Percentiles rank a stretch among this genome's conserved stretches.
Conservation (phyloP, 1,139 yeast genomes). For the Kodamaea suecica region DNA sequence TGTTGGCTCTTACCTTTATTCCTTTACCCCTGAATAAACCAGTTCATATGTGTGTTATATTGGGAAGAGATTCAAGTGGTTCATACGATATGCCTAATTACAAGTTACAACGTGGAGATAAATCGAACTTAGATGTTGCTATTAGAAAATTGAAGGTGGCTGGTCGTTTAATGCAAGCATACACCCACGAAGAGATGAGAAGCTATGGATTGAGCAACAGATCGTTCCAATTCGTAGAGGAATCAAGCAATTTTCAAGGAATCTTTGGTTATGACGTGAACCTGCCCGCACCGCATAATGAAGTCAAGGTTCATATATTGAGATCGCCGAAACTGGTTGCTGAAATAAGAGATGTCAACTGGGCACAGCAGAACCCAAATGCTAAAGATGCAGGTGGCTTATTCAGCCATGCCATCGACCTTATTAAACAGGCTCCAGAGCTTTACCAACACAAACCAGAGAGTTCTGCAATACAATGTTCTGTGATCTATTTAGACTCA, state of each 20-base stretch:
- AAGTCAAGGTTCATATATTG: conserved; percentile 75
- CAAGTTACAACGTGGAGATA: conserved; percentile 53
- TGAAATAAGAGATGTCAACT: conserved; percentile 71
- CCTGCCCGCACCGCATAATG: conserved; percentile 49
- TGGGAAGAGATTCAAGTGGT: conserved; percentile 76
- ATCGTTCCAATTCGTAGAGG: conserved; percentile 77
- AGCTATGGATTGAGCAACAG: conserved; percentile 77
- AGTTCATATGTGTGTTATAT: conserved; percentile 69
- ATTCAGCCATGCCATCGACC: conserved; percentile 75
- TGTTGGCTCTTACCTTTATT: conserved; percentile 43
- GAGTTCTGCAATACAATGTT: conserved; percentile 65
- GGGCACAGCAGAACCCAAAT: conserved; percentile 80
- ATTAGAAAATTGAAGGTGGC: conserved; percentile 75
- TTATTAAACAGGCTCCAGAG: conserved; percentile 44
- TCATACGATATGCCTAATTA: conserved; percentile 69
- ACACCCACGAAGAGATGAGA: conserved; percentile 88
- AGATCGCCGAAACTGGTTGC: conserved; percentile 63
- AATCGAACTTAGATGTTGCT: conserved; percentile 73
- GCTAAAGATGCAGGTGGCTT: conserved; percentile 75
- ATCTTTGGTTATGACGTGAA: conserved; percentile 36
- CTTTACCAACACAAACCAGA: conserved; percentile 17
- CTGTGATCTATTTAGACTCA: conserved; percentile 79
- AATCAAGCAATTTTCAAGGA: conserved; percentile 31
- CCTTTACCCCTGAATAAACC: conserved; percentile 74
- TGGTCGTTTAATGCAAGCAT: conserved; percentile 89